A percentile compares a stretch with the other conserved stretches of the same genome.
phyloP scores from a whole-genome alignment of 2,329 filamentous ascomycete species.

The Penicillium psychrosexuale region DNA sequence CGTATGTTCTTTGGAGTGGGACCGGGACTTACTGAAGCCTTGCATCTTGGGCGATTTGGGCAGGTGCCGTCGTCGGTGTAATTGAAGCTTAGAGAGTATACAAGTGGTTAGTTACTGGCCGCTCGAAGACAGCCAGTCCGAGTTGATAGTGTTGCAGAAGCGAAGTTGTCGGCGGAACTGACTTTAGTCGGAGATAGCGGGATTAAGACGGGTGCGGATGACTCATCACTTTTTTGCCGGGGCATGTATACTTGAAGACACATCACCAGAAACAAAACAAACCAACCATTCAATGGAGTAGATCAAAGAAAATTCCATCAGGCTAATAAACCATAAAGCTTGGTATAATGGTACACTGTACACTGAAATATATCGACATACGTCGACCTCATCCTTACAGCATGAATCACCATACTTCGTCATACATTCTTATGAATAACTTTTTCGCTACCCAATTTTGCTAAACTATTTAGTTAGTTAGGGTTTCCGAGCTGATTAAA shows the following conservation, averaged over 20 bases:
- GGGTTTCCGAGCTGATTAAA: no score
- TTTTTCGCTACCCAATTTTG: not conserved
- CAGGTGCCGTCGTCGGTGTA: not conserved
- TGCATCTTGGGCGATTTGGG: constrained; percentile 65
- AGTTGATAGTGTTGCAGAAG: not conserved
- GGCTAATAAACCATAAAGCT: not conserved
- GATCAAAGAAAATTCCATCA: not conserved
- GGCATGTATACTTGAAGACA: no score
- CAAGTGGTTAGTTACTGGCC: not conserved
- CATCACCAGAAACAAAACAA: no score
- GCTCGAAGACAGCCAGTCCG: not conserved
- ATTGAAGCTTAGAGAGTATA: no score
- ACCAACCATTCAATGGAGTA: not conserved
- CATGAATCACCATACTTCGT: not conserved
- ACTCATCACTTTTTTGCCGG: not conserved
- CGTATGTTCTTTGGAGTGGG: constrained; percentile 10
- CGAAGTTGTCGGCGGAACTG: not conserved
- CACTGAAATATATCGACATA: not conserved
- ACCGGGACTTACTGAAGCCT: constrained; percentile 66
- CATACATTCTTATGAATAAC: not conserved
- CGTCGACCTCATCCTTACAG: constrained; percentile 1
- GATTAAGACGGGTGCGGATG: not conserved
- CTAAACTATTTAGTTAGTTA: no score
- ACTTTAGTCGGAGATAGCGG: not conserved
- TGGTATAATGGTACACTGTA: not conserved